Evolutionary conservation across 2,329 filamentous ascomycete genomes (phyloP).

Genomic region (Cladosporium oxysporum): DNA sequence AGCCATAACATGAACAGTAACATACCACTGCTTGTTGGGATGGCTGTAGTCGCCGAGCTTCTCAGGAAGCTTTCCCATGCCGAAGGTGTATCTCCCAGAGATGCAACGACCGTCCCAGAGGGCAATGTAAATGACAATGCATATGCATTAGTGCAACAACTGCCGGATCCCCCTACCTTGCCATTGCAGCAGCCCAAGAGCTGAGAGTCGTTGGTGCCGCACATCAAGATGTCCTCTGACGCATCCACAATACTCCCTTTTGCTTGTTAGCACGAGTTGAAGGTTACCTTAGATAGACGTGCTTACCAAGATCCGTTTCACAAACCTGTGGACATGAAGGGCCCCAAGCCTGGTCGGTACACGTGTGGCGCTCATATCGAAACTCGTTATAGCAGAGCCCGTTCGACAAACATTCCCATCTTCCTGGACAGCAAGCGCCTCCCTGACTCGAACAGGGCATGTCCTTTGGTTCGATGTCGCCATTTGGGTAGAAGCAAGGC

Average conservation of each 20-base stretch:
- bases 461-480: constrained; percentile 30
- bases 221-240: not conserved
- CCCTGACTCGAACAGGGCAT: constrained; percentile 31
- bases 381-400: constrained; percentile 36
- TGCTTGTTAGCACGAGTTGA: not conserved
- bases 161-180: not conserved
- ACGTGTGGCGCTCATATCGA: constrained; percentile 37
- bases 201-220: not conserved
- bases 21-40: too few relatives aligned
- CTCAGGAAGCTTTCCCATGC: too few relatives aligned
- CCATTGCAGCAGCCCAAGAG: not conserved
- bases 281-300: not conserved
- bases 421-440: constrained; percentile 38
- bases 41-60: too few relatives aligned
- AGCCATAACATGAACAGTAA: too few relatives aligned
- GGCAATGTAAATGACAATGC: not conserved
- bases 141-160: not conserved
- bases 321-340: not conserved
- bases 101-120: not conserved
- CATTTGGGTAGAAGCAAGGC: constrained; percentile 41
- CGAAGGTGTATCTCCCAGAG: too few relatives aligned
- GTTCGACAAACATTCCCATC: constrained; percentile 38
- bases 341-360: constrained; percentile 37
- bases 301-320: not conserved
- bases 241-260: not conserved